Evolutionary conservation across 345 rosid species (phyloP).

Genomic region (Cochlearia excelsa): DNA sequence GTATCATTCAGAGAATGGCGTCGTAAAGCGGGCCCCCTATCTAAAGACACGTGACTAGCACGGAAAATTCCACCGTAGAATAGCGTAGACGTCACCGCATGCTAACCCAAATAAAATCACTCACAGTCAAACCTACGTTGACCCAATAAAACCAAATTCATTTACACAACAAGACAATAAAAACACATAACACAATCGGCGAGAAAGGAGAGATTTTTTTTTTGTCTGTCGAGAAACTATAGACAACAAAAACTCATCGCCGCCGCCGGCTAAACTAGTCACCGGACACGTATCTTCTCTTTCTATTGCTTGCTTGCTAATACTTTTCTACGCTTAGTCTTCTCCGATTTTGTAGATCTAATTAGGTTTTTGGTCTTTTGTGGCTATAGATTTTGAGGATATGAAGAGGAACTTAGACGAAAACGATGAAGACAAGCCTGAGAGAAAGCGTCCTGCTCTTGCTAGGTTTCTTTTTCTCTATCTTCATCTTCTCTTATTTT

Average conservation of each 20-base stretch:
- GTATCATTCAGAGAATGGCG: no score
- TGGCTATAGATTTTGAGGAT: not conserved
- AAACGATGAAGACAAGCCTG: constrained; percentile 49
- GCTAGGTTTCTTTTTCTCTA: constrained; percentile 42
- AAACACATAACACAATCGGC: not conserved
- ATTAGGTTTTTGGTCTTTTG: not conserved
- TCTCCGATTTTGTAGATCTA: not conserved
- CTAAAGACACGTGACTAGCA: no score
- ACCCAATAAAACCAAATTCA: no score
- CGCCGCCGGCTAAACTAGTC: not conserved
- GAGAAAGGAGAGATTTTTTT: not conserved
- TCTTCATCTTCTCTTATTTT: not conserved
- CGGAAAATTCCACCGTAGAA: no score
- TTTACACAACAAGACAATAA: not conserved
- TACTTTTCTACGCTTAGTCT: not conserved
- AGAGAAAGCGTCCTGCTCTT: constrained; percentile 64
- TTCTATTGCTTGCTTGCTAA: not conserved
- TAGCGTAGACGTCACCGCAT: not conserved
- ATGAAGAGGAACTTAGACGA: constrained; percentile 52
- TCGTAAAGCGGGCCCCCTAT: not conserved
- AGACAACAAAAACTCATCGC: not conserved
- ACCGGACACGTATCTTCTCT: not conserved
- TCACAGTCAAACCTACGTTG: no score
- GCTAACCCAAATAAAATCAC: no score
- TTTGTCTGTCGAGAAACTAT: not conserved